Percentiles rank a stretch among this genome's conserved stretches.
phyloP scores from a whole-genome alignment of 148 eudicot genomes.

The Diospyros lotus region DNA sequence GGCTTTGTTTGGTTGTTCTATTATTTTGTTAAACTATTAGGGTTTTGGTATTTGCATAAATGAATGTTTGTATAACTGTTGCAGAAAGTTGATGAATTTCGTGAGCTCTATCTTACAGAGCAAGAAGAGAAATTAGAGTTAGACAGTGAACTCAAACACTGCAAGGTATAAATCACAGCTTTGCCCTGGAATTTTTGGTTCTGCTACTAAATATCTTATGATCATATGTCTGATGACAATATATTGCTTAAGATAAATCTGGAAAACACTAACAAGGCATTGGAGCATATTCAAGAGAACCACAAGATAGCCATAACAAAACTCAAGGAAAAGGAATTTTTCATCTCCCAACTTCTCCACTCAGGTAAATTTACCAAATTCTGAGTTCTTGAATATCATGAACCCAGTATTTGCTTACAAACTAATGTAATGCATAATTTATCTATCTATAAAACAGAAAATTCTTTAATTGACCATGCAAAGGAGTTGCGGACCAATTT shows the following conservation, averaged over 20 bases:
- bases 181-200: constrained; percentile 3
- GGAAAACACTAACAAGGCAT: constrained; percentile 40
- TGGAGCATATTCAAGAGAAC: constrained; percentile 58
- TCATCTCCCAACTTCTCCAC: constrained; percentile 54
- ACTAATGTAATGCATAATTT: constrained; percentile 5
- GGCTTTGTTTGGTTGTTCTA: neutral
- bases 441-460: constrained; percentile 41
- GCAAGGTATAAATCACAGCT: constrained; percentile 48
- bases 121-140: constrained; percentile 67
- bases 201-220: neutral
- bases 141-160: constrained; percentile 53
- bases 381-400: neutral
- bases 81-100: constrained; percentile 61
- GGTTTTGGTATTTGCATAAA: neutral
- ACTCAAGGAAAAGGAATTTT: constrained; percentile 58
- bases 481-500: constrained; percentile 63
- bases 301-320: constrained; percentile 34
- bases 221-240: neutral
- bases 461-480: constrained; percentile 46
- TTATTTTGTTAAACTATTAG: neutral
- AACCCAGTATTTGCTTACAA: neutral
- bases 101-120: constrained; percentile 57
- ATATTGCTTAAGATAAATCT: constrained; percentile 41
- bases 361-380: constrained; percentile 40
- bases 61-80: constrained; percentile 6